Conservation (phyloP, 352 stramenopile species). For the Thalassiosira sp. region DNA sequence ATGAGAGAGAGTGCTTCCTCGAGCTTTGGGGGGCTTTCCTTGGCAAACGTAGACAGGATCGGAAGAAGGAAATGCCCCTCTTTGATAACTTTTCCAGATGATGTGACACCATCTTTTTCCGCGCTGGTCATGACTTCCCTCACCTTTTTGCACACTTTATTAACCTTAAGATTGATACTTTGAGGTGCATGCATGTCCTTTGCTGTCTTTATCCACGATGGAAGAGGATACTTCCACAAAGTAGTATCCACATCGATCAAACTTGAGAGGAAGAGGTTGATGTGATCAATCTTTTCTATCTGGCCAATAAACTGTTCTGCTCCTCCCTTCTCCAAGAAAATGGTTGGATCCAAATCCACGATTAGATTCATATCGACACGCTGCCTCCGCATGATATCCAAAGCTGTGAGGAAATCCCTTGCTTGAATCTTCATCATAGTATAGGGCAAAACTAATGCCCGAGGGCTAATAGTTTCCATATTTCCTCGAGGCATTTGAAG, state of each 20-base stretch:
- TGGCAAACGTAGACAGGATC: slow-evolving; percentile 83
- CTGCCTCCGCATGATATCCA: slow-evolving; percentile 80
- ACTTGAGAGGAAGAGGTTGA: slow-evolving; percentile 83
- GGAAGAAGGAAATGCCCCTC: slow-evolving; percentile 78
- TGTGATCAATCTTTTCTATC: slow-evolving; percentile 74
- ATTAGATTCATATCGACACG: slow-evolving; percentile 84
- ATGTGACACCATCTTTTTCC: slow-evolving; percentile 51
- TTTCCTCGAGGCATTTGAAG: slow-evolving; percentile 82
- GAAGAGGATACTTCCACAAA: slow-evolving; percentile 69
- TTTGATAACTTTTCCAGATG: slow-evolving; percentile 42
- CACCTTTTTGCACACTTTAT: slow-evolving; percentile 72
- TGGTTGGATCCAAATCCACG: slow-evolving; percentile 67
- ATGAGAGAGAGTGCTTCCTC: slow-evolving; percentile 79
- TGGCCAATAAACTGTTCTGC: slow-evolving; percentile 58
- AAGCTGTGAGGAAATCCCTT: slow-evolving; percentile 62
- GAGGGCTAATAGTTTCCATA: slow-evolving; percentile 76
- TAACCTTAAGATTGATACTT: slow-evolving; percentile 65
- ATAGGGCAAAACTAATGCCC: slow-evolving; percentile 74
- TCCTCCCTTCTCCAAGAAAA: slow-evolving; percentile 69
- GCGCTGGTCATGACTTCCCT: slow-evolving; percentile 64
- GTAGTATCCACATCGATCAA: slow-evolving; percentile 80
- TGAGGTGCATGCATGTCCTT: background rate
- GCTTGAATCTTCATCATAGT: slow-evolving; percentile 68
- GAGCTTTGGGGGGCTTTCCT: slow-evolving; percentile 78
- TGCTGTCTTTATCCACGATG: slow-evolving; percentile 53